Conservation (phyloP, 1,139 yeast genomes). For the Kurtzmaniella quercitrusa region DNA sequence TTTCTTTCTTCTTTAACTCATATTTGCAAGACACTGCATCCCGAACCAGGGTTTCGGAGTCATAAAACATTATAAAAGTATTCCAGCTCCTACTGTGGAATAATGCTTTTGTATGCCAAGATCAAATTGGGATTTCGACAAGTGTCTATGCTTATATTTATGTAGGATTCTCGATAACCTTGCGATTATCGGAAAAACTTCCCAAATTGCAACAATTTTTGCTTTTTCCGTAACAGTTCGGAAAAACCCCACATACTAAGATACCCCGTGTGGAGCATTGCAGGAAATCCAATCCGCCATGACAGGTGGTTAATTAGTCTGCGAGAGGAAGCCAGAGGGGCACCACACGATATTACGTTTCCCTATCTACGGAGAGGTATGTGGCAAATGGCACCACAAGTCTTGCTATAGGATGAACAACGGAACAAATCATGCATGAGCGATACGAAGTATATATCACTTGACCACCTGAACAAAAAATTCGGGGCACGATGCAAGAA, state of each 20-base stretch:
- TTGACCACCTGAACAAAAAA: too few relatives aligned
- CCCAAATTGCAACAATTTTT: neutral
- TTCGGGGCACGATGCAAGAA: too few relatives aligned
- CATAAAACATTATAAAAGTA: neutral
- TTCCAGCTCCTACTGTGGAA: neutral
- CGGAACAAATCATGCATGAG: too few relatives aligned
- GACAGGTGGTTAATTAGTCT: too few relatives aligned
- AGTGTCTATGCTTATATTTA: neutral
- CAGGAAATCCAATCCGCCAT: neutral
- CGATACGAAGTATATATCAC: too few relatives aligned
- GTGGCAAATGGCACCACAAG: too few relatives aligned
- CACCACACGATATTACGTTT: too few relatives aligned
- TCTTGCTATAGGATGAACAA: too few relatives aligned
- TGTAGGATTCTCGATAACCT: neutral
- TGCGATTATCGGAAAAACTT: neutral
- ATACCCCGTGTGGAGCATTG: neutral
- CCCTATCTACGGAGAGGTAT: too few relatives aligned
- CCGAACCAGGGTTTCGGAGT: neutral
- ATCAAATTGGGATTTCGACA: neutral
- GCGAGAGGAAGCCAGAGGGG: too few relatives aligned
- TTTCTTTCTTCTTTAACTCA: slow-evolving; percentile 22
- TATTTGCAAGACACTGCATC: slow-evolving; percentile 26
- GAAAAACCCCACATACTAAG: neutral
- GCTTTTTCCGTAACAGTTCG: neutral
- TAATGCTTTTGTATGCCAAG: neutral